phyloP scores from a whole-genome alignment of 2,329 filamentous ascomycete species.

The Emergomyces pasteurianus region DNA sequence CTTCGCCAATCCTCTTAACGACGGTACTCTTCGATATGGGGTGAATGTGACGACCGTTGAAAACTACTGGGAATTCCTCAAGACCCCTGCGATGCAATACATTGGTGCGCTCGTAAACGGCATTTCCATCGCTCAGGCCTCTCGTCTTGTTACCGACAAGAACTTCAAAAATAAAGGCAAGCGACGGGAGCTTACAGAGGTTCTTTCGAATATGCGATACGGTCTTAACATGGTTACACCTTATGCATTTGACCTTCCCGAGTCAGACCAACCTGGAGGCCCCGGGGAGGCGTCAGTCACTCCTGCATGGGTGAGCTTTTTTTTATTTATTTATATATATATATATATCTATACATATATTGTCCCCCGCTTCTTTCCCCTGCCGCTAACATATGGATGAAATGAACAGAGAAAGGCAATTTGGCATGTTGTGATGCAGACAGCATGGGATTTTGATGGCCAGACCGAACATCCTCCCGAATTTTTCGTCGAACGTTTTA shows the following conservation, averaged over 20 bases:
- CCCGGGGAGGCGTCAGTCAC: constrained; percentile 12
- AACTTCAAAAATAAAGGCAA: constrained; percentile 2
- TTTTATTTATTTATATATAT: too few species aligned
- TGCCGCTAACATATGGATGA: background rate
- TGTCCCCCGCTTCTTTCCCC: too few species aligned
- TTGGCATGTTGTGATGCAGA: constrained; percentile 12
- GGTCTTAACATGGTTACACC: constrained; percentile 8
- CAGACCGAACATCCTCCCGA: constrained; percentile 5
- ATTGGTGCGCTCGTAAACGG: background rate
- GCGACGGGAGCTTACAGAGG: constrained; percentile 1
- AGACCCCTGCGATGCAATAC: background rate
- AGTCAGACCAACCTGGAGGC: constrained; percentile 6
- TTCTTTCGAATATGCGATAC: background rate
- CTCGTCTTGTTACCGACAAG: constrained; percentile 1
- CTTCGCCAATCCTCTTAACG: constrained; percentile 1
- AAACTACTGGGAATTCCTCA: constrained; percentile 3
- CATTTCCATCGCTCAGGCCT: constrained; percentile 1
- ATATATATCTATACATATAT: too few species aligned
- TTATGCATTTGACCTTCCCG: constrained; percentile 6
- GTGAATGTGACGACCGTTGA: constrained; percentile 2
- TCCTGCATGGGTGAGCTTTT: constrained; percentile 9
- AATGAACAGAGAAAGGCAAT: constrained; percentile 7
- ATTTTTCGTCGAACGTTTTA: constrained; percentile 8
- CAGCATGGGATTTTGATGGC: constrained; percentile 1
- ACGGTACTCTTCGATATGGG: constrained; percentile 1